phyloP scores from a whole-genome alignment of 495 filamentous ascomycete species.

The Paragyromitra xinjiangensis region DNA sequence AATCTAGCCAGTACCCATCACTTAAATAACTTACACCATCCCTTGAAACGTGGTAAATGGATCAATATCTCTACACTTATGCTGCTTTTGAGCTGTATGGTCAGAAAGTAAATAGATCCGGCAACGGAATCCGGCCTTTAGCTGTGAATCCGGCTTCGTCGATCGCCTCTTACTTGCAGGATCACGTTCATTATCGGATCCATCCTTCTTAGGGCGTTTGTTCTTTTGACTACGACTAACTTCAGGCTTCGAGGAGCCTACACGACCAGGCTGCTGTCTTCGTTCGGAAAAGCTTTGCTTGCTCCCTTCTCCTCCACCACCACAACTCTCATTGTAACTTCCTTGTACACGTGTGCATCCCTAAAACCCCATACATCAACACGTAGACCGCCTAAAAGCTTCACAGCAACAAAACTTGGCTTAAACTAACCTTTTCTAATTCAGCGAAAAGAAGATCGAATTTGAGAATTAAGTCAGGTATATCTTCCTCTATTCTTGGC shows the following conservation, averaged over 20 bases:
- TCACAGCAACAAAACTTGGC: background rate
- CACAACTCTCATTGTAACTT: background rate
- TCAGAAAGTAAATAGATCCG: background rate
- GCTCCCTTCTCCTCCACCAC: background rate
- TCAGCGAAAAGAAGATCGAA: background rate
- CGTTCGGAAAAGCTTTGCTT: background rate
- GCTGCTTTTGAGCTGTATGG: background rate
- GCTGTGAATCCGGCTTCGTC: background rate
- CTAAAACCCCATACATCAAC: background rate
- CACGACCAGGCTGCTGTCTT: background rate
- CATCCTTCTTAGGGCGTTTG: background rate
- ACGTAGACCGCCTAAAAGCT: background rate
- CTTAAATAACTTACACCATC: constrained; percentile 2
- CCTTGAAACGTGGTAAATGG: background rate
- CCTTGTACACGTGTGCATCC: background rate
- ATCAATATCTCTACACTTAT: background rate
- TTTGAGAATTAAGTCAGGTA: background rate
- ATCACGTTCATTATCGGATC: background rate
- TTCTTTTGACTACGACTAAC: background rate
- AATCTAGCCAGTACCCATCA: background rate
- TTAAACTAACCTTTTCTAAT: background rate
- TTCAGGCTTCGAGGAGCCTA: background rate
- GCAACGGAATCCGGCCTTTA: background rate
- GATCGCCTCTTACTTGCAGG: background rate
- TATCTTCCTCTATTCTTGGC: background rate